Percentiles rank a stretch among this genome's conserved stretches.
Conservation (phyloP, 208 protist species). For the Angomonas ambiguus region DNA sequence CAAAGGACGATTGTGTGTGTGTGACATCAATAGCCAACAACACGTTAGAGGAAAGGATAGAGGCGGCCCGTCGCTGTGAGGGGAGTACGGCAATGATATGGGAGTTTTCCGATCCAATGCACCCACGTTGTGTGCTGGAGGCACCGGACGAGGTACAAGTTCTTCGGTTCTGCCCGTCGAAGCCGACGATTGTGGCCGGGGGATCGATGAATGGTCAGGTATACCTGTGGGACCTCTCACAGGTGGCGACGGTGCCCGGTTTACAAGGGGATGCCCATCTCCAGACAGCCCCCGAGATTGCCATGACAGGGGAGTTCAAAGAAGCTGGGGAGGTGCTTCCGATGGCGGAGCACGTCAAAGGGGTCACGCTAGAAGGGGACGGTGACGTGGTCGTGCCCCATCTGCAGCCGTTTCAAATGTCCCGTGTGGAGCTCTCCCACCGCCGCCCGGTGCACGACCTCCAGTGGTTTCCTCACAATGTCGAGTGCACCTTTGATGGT, state of each 20-base stretch:
- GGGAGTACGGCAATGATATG: slow-evolving; percentile 80
- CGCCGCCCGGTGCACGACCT: slow-evolving; percentile 81
- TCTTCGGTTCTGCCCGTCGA: slow-evolving; percentile 78
- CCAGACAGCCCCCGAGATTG: neutral
- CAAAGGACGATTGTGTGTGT: slow-evolving; percentile 70
- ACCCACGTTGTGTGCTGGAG: slow-evolving; percentile 85
- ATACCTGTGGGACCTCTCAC: slow-evolving; percentile 84
- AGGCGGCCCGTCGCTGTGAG: slow-evolving; percentile 65
- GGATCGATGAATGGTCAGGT: slow-evolving; percentile 89
- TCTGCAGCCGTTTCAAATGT: slow-evolving; percentile 72
- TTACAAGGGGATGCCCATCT: neutral
- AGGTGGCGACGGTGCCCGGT: slow-evolving; percentile 23
- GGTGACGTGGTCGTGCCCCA: slow-evolving; percentile 78
- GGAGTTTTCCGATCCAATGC: slow-evolving; percentile 88
- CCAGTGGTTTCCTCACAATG: slow-evolving; percentile 70
- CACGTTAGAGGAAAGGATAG: slow-evolving; percentile 67
- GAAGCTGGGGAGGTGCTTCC: slow-evolving; percentile 66
- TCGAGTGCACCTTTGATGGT: slow-evolving; percentile 86
- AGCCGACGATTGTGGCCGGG: slow-evolving; percentile 77
- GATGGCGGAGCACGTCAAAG: slow-evolving; percentile 67
- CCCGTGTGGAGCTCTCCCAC: slow-evolving; percentile 85
- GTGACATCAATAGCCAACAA: slow-evolving; percentile 65
- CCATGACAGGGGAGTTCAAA: slow-evolving; percentile 19
- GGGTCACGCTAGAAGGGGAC: slow-evolving; percentile 61
- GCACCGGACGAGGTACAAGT: slow-evolving; percentile 85